These are phyloP conservation scores for Paramarasmius palmivorus DNA, from an alignment of 1,284 basidiomycete genomes.

Conservation along the genomic window DNA sequence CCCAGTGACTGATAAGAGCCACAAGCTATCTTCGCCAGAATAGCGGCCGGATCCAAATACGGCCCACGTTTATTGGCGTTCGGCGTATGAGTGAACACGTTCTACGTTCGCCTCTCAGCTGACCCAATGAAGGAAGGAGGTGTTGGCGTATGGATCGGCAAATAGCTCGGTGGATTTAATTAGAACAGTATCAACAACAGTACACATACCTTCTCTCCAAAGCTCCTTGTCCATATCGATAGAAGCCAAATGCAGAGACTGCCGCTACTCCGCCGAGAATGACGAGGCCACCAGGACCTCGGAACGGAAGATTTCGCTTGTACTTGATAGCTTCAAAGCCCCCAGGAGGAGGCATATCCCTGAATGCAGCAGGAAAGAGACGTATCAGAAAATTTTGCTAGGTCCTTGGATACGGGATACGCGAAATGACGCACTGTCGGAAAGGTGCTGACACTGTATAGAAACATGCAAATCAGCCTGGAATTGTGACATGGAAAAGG, in stretches of 20 bases:
- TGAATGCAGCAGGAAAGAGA: slow-evolving; percentile 31
- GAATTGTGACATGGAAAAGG: slow-evolving; percentile 2
- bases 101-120: slow-evolving; percentile 57
- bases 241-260: slow-evolving; percentile 92
- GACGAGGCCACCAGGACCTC: slow-evolving; percentile 86
- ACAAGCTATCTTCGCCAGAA: slow-evolving; percentile 23
- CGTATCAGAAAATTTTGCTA: neutral
- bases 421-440: slow-evolving; percentile 55
- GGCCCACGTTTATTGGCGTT: slow-evolving; percentile 62
- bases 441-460: slow-evolving; percentile 61
- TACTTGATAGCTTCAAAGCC: slow-evolving; percentile 95
- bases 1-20: slow-evolving; percentile 39
- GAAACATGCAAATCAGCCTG: slow-evolving; percentile 5
- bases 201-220: slow-evolving; percentile 84
- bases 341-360: slow-evolving; percentile 94
- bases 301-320: slow-evolving; percentile 93
- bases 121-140: no score
- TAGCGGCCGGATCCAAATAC: slow-evolving; percentile 63
- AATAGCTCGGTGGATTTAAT: slow-evolving; percentile 23
- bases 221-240: slow-evolving; percentile 87
- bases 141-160: slow-evolving; percentile 21
- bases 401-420: slow-evolving; percentile 13
- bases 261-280: slow-evolving; percentile 86
- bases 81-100: slow-evolving; percentile 56
- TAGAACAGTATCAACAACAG: slow-evolving; percentile 15